These are phyloP conservation scores for Amaranthus tricolor DNA, from an alignment of 179 eudicot genomes.

Conservation along the genomic window DNA sequence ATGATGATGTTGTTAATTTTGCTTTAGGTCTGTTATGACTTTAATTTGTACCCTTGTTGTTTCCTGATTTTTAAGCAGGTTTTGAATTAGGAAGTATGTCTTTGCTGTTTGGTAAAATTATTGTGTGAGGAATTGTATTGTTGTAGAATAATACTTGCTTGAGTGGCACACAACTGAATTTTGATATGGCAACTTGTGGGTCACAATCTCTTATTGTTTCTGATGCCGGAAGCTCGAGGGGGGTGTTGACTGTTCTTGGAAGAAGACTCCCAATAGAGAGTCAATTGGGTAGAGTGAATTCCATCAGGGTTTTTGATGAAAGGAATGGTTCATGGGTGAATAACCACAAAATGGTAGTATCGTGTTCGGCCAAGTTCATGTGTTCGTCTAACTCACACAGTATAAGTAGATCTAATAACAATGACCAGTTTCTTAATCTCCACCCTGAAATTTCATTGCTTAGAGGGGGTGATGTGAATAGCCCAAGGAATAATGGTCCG, in stretches of 20 bases:
- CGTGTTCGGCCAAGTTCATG: constrained; percentile 39
- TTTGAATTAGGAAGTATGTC: background rate
- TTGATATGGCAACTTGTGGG: constrained; percentile 33
- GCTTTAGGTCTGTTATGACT: background rate
- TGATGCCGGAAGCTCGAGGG: constrained; percentile 43
- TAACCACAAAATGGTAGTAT: constrained; percentile 26
- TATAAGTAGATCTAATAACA: constrained; percentile 47
- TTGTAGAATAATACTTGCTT: constrained; percentile 1
- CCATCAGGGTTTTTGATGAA: constrained; percentile 42
- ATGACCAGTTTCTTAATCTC: constrained; percentile 67
- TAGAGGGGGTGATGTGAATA: constrained; percentile 72
- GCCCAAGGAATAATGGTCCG: constrained; percentile 45
- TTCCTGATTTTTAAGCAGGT: constrained; percentile 15
- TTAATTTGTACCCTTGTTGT: background rate
- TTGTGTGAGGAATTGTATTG: constrained; percentile 3
- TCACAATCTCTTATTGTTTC: constrained; percentile 31
- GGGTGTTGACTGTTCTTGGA: constrained; percentile 50
- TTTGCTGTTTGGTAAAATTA: background rate
- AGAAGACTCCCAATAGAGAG: constrained; percentile 32
- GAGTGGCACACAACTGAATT: background rate
- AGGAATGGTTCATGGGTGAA: constrained; percentile 30
- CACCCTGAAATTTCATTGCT: constrained; percentile 86
- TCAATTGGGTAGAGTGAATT: constrained; percentile 31
- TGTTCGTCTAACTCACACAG: constrained; percentile 60
- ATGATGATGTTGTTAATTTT: background rate